Conservation (phyloP, 495 filamentous ascomycete genomes). For the Podospora comata region DNA sequence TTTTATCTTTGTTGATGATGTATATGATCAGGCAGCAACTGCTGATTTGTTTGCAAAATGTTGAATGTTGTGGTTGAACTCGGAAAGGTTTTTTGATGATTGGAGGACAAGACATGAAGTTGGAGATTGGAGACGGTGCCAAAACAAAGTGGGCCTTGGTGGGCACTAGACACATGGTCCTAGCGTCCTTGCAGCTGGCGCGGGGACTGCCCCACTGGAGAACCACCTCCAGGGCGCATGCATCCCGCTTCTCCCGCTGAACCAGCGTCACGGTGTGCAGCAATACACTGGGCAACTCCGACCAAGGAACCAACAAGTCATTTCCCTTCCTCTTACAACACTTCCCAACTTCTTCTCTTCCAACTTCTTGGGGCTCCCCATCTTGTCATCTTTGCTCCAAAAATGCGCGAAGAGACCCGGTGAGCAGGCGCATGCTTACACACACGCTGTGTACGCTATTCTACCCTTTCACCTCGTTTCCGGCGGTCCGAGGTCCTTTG, state of each 20-base stretch:
- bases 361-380: not conserved
- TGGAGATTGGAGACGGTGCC: not conserved
- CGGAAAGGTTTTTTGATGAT: not conserved
- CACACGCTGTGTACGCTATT: not conserved
- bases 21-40: not conserved
- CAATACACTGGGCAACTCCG: not conserved
- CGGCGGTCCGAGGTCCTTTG: not conserved
- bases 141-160: not conserved
- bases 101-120: not conserved
- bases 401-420: not conserved
- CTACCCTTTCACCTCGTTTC: not conserved
- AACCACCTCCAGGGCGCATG: not conserved
- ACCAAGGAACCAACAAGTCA: not conserved
- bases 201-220: not conserved
- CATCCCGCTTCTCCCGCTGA: not conserved
- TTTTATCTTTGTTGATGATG: constrained; percentile 13
- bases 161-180: not conserved
- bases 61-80: not conserved
- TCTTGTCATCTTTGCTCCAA: not conserved
- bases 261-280: not conserved
- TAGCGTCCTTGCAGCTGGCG: not conserved
- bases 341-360: not conserved
- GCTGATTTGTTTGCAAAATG: not conserved
- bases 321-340: not conserved
- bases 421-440: constrained; percentile 1